Conservation (phyloP, 2,329 filamentous ascomycete genomes). For the Pestalotiopsis sp. region DNA sequence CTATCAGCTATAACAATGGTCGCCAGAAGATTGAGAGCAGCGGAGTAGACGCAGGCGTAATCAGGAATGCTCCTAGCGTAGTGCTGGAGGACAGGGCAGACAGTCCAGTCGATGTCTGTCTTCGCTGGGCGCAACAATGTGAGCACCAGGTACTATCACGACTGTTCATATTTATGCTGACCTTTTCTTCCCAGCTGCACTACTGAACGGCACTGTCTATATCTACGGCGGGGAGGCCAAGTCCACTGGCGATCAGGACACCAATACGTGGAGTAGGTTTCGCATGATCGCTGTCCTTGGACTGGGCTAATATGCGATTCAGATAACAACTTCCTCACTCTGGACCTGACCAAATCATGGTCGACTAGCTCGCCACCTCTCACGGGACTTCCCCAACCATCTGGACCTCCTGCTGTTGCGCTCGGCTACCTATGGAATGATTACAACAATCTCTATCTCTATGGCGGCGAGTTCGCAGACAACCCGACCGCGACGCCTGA, state of each 20-base stretch:
- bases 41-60: constrained; percentile 52
- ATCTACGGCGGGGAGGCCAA: constrained; percentile 74
- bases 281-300: constrained; percentile 2
- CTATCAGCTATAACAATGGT: constrained; percentile 46
- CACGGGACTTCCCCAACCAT: constrained; percentile 64
- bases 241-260: constrained; percentile 56
- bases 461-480: constrained; percentile 75
- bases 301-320: constrained; percentile 18
- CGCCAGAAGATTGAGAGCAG: constrained; percentile 40
- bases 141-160: constrained; percentile 20
- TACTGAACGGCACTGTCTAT: constrained; percentile 77
- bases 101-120: constrained; percentile 61
- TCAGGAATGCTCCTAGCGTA: constrained; percentile 29
- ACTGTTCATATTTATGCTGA: background rate
- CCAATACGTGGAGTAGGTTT: constrained; percentile 70
- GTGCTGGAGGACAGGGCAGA: constrained; percentile 43
- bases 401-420: constrained; percentile 71
- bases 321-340: constrained; percentile 72
- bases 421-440: constrained; percentile 80
- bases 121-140: constrained; percentile 69
- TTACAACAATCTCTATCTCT: constrained; percentile 70
- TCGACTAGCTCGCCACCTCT: constrained; percentile 65
- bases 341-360: constrained; percentile 78
- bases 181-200: constrained; percentile 48
- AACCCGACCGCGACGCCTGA: constrained; percentile 58